Evolutionary conservation across 1,139 yeast species (phyloP).

Genomic region (Kodamaea fungicola): DNA sequence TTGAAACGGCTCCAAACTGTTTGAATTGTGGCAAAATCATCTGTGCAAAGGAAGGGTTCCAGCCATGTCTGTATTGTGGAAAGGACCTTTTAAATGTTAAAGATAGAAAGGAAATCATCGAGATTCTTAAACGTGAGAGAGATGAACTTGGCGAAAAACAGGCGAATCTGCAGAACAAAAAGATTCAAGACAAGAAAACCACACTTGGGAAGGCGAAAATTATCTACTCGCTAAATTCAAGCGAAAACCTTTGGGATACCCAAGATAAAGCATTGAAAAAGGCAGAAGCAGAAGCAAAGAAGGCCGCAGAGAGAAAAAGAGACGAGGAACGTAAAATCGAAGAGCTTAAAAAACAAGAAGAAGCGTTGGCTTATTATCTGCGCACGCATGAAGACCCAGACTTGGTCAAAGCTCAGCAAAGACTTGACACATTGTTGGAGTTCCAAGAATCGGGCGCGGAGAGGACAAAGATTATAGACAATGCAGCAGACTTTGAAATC

Average conservation of each 20-base stretch:
- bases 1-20: constrained; percentile 91
- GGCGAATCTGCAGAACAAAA: constrained; percentile 14
- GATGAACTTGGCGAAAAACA: constrained; percentile 24
- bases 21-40: constrained; percentile 91
- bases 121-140: constrained; percentile 50
- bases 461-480: constrained; percentile 87
- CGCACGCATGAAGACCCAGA: constrained; percentile 44
- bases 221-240: constrained; percentile 42
- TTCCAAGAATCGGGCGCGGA: constrained; percentile 88
- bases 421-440: constrained; percentile 67
- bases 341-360: constrained; percentile 33
- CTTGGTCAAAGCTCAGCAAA: constrained; percentile 61
- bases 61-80: constrained; percentile 86
- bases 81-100: constrained; percentile 55
- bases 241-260: constrained; percentile 64
- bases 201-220: constrained; percentile 7
- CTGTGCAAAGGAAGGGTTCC: constrained; percentile 84
- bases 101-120: constrained; percentile 59
- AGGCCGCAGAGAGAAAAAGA: constrained; percentile 18
- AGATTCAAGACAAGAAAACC: constrained; percentile 17
- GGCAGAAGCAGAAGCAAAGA: constrained; percentile 38
- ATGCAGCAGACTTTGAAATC: constrained; percentile 82
- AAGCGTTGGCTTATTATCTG: constrained; percentile 38
- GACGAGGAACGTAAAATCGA: constrained; percentile 29
- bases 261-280: constrained; percentile 62